Base-by-base conservation (phyloP, 164 flowering plant genomes). In the Aristolochia fimbriata region DNA sequence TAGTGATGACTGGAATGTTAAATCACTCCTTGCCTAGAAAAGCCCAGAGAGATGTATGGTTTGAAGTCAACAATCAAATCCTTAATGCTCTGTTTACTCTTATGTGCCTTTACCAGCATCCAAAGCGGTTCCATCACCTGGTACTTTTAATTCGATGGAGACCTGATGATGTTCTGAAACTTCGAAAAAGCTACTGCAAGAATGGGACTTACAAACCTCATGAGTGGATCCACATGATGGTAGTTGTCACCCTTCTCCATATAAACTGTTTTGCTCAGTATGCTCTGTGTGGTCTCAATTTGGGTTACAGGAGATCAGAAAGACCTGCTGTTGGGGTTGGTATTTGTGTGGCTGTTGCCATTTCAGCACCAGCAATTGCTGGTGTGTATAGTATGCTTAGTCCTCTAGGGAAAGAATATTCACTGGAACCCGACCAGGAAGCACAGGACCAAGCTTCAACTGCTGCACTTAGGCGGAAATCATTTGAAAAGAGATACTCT, bases 201-300 rank as follows among this genome's bases (percentile, higher is more conserved):
- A 74, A 86, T 62, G 95, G 96, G 21, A 81, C 96, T 50, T 82
- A 82, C 57, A 90, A 88, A 68, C 99, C 97, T 27, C 76, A 93
- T 59, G 99, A 93, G 60, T 82, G 99, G 97, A 72, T 76, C 15
- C 94, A 93, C 67, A 90, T 93, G 86, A 79, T 88, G 95, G 82
- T 85, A 20, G 99, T 90, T 22, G 76, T 93, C 48, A 12, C 70
- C 61, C 71, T 93, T 11, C 86, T 90, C n/a, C 79, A 93, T 50
- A 0, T 93, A 6, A 93, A 90, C 57, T 90, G 97, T 65, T 83
- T 93, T 71, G 92, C 92, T 25, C 88, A 87, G 60, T 89, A 89
- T 78, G 87, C 89, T 0, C 74, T 87, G 47, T 85, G 88, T 70
- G 84, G 84, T 57, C 88, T 93, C 41, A 93, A 93, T 60, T 58